Evolutionary conservation across 1,284 basidiomycete genomes (phyloP), one percentile per base, ranked within the genome.

Genomic region (Tilletiaria anomala): DNA sequence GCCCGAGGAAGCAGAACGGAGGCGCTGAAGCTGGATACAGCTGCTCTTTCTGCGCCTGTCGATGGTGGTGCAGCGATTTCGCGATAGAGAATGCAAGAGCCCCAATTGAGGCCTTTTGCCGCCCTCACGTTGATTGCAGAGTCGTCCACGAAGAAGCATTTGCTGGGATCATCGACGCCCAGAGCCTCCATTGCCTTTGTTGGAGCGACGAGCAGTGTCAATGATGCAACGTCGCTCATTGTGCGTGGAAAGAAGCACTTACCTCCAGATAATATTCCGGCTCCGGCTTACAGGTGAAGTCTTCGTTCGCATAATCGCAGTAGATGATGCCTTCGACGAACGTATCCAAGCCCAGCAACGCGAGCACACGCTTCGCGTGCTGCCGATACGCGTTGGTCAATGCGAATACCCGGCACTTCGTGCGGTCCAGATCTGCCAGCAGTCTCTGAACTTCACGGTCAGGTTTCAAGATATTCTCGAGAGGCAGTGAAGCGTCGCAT

Each of bases 241-340:
- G n/a, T n/a, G 10, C n/a, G 26, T 8, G 26, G n/a, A 29, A n/a
- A 29, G n/a, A n/a, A 8, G 29, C 5, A 39, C 38, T 31, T 19
- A 39, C 38, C 3, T 51, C 57, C 8, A 46, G 42, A 33, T 58
- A 66, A 42, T 51, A 65, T 37, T 55, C 56, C 16, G 37, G 38
- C 44, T 88, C 82, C 6, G 85, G 85, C 60, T 89, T 89, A 71
- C 84, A 87, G 4, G 73, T 72, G 66, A 89, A 84, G 47, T 80
- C 65, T 12, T 71, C 15, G 50, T 45, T 6, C 10, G 72, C 68
- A 53, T 89, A 89, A 68, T 89, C 78, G 59, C 85, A 89, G 58
- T 73, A 89, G 6, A 85, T 75, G 12, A 87, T 65, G 11, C 77
- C 82, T 53, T 89, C 85, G 43, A 89, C 71, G 38, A 78, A 75